phyloP scores from a whole-genome alignment of 2,329 filamentous ascomycete genomes.

The Akanthomyces muscarius region DNA sequence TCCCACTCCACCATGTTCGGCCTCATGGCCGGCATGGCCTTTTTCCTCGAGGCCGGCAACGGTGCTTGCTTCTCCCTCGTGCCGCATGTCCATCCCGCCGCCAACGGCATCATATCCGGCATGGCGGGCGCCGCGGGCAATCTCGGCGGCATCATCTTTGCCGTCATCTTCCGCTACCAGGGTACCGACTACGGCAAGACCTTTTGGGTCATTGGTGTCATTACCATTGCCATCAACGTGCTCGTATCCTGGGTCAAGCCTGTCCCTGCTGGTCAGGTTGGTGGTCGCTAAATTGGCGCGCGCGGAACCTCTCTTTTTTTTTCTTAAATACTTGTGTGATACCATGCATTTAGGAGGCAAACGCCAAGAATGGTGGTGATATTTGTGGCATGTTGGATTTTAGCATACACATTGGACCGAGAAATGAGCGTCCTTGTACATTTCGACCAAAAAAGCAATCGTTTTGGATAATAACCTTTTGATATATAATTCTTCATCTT shows the following conservation, averaged over 20 bases:
- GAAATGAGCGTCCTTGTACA: no score
- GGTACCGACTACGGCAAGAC: slow-evolving; percentile 7
- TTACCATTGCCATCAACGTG: slow-evolving; percentile 14
- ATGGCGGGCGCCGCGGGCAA: slow-evolving; percentile 77
- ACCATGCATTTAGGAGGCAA: background rate
- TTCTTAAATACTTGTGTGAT: background rate
- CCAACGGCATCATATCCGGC: slow-evolving; percentile 75
- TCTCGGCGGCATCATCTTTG: slow-evolving; percentile 78
- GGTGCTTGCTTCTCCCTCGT: slow-evolving; percentile 83
- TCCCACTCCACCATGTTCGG: slow-evolving; percentile 72
- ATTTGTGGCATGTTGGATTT: no score
- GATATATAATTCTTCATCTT: background rate
- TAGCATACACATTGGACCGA: no score
- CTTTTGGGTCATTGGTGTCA: slow-evolving; percentile 15
- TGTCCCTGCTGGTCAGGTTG: background rate
- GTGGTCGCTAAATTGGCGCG: background rate
- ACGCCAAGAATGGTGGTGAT: background rate
- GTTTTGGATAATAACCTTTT: background rate
- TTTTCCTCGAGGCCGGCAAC: slow-evolving; percentile 83
- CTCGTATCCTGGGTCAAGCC: slow-evolving; percentile 12
- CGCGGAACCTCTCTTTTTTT: background rate
- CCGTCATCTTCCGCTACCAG: slow-evolving; percentile 30
- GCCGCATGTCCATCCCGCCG: slow-evolving; percentile 77
- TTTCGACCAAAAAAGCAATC: background rate
- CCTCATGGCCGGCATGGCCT: slow-evolving; percentile 69